Conservation (phyloP, 306 rosid species). For the Trifolium subterraneum region DNA sequence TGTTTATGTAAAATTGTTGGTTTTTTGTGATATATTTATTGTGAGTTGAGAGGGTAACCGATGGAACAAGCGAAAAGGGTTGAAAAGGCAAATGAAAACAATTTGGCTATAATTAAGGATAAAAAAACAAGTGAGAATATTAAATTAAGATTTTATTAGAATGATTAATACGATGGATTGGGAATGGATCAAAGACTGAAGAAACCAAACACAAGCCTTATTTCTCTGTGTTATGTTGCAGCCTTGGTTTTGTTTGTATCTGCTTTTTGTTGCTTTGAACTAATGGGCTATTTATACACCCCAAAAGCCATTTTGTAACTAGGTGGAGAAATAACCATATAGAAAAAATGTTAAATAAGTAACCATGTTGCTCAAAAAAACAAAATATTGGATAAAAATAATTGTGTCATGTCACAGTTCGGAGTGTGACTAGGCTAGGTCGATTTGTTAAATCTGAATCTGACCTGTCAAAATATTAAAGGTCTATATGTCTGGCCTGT, state of each 20-base stretch:
- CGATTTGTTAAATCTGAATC: too few species aligned
- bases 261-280: conserved; percentile 9
- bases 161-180: background rate
- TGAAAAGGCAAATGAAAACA: background rate
- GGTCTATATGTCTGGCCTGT: too few species aligned
- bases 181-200: background rate
- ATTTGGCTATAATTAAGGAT: background rate
- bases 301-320: background rate
- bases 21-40: background rate
- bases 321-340: background rate
- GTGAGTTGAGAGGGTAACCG: conserved; percentile 3
- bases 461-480: too few species aligned
- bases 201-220: background rate
- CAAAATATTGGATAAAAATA: too few species aligned
- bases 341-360: too few species aligned
- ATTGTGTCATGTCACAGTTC: too few species aligned
- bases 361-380: too few species aligned
- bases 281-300: conserved; percentile 17
- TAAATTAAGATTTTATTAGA: background rate
- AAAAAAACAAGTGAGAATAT: background rate
- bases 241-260: background rate
- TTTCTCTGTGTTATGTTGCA: background rate
- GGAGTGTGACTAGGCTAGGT: too few species aligned
- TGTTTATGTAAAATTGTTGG: background rate
- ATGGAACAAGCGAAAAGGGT: conserved; percentile 23